Evolutionary conservation across 495 filamentous ascomycete species (phyloP), one percentile per base, ranked within the genome.

Genomic region (Aspergillus affinis): DNA sequence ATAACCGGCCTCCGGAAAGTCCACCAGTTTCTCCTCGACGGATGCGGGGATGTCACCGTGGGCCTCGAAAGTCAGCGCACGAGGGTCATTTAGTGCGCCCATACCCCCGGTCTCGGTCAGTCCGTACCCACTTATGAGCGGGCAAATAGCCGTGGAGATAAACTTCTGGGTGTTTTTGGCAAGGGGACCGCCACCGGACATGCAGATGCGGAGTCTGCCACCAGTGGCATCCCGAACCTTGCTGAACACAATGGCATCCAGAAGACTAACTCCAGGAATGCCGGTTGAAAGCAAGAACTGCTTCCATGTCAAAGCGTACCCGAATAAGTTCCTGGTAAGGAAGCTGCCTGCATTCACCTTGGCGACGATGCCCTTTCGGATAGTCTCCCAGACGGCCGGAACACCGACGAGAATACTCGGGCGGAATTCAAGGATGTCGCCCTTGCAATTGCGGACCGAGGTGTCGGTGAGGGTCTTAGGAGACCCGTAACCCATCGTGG

Each of bases 401-500:
- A 98, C 94, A 69, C 94, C 94, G 51, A 97, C 91, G 48, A 98
- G 81, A 63, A 98, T 85, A 18, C 89, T 93, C 21, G 94, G 94
- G 68, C 86, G 87, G 76, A 97, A 92, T 69, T 98, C 94, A 60
- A 87, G 86, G 67, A 98, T 98, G 71, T 98, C 94, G 61, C 94
- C 94, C 69, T 88, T 89, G 84, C 91, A 98, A 74, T 97, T 96
- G 60, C 90, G 87, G 66, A 98, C 90, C 13, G 90, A 94, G 59
- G 80, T 76, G 72, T 98, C 94, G 5, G 94, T 95, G 50, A 98
- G 80, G 1, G 94, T 98, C 68, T 89, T 90, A 6, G 92, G 90
- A 72, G 92, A 96, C 66, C 94, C 94, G 74, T 98, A 98, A 45
- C 94, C 94, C 92, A 98, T 97, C 47, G 89, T 92, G 45, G 90